Percentiles rank a stretch among this genome's conserved stretches.
phyloP scores from a whole-genome alignment of 768 basidiomycete species.

The Coprinellus aureogranulatus region DNA sequence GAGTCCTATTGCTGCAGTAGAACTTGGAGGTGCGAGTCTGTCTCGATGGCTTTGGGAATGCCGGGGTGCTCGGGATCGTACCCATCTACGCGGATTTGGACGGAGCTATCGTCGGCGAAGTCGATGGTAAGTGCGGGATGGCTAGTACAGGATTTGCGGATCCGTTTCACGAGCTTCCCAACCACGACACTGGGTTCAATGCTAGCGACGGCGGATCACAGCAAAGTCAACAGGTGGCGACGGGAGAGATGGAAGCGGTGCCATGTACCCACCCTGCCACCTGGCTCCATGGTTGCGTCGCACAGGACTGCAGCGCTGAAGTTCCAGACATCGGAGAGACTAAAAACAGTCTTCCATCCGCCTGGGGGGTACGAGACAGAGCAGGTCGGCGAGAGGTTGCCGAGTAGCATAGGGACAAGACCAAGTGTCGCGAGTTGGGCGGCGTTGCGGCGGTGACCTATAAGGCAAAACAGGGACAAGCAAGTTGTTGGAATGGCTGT shows the following conservation, averaged over 20 bases:
- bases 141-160: slow-evolving; percentile 36
- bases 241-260: neutral
- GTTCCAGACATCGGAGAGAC: too few species aligned
- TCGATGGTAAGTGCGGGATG: slow-evolving; percentile 50
- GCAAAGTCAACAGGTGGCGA: neutral
- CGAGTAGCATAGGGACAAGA: neutral
- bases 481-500: slow-evolving; percentile 1
- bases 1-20: slow-evolving; percentile 31
- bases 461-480: slow-evolving; percentile 11
- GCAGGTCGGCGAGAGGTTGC: too few species aligned
- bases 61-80: slow-evolving; percentile 57
- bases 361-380: too few species aligned
- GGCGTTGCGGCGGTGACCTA: neutral
- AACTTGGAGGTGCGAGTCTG: slow-evolving; percentile 40
- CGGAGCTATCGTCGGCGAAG: slow-evolving; percentile 41
- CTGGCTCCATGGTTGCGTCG: slow-evolving; percentile 12
- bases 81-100: slow-evolving; percentile 59
- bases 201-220: slow-evolving; percentile 16
- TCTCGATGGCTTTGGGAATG: slow-evolving; percentile 60
- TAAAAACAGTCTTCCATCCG: too few species aligned
- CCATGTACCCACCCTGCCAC: slow-evolving; percentile 23
- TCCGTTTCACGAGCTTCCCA: slow-evolving; percentile 43
- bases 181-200: slow-evolving; percentile 40
- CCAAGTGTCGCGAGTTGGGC: neutral
- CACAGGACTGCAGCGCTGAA: slow-evolving; percentile 7